Percentiles rank a stretch among this genome's conserved stretches.
Evolutionary conservation across 2,329 filamentous ascomycete species (phyloP).

Genomic region (Oidium heveae): DNA sequence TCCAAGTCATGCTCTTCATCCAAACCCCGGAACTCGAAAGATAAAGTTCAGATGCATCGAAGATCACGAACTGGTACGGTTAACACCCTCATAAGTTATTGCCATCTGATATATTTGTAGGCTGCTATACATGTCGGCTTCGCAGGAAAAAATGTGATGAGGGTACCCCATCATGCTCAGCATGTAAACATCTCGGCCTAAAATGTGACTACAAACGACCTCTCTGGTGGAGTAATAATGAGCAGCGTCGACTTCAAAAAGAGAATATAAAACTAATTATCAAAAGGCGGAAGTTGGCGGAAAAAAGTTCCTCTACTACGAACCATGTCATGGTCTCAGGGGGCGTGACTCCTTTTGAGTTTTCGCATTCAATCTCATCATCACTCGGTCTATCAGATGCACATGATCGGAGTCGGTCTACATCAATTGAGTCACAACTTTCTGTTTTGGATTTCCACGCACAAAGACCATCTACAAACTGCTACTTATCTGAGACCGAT

Average conservation of each 20-base stretch:
- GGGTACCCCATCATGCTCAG: slow-evolving; percentile 33
- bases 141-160: slow-evolving; percentile 47
- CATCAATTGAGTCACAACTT: slow-evolving; percentile 59
- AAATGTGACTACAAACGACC: slow-evolving; percentile 91
- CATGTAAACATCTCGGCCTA: slow-evolving; percentile 47
- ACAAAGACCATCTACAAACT: slow-evolving; percentile 18
- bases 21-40: slow-evolving; percentile 24
- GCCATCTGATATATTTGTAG: slow-evolving; percentile 15
- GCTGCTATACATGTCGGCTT: slow-evolving; percentile 43
- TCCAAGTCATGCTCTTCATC: slow-evolving; percentile 22
- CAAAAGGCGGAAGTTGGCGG: slow-evolving; percentile 82
- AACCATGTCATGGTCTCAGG: slow-evolving; percentile 21
- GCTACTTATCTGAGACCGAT: background rate
- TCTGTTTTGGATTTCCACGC: slow-evolving; percentile 50
- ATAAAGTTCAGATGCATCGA: slow-evolving; percentile 70
- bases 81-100: slow-evolving; percentile 4
- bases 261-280: slow-evolving; percentile 93
- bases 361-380: slow-evolving; percentile 60
- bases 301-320: slow-evolving; percentile 40
- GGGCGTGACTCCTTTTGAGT: slow-evolving; percentile 43
- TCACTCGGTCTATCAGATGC: slow-evolving; percentile 59
- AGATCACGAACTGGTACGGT: slow-evolving; percentile 78
- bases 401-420: slow-evolving; percentile 45
- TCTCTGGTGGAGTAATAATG: slow-evolving; percentile 91
- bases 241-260: slow-evolving; percentile 65